A percentile compares a stretch with the other conserved stretches of the same genome.
These are phyloP conservation scores for Monosporascus sp. DNA, from an alignment of 2,329 filamentous ascomycete species.

Conservation along the genomic window DNA sequence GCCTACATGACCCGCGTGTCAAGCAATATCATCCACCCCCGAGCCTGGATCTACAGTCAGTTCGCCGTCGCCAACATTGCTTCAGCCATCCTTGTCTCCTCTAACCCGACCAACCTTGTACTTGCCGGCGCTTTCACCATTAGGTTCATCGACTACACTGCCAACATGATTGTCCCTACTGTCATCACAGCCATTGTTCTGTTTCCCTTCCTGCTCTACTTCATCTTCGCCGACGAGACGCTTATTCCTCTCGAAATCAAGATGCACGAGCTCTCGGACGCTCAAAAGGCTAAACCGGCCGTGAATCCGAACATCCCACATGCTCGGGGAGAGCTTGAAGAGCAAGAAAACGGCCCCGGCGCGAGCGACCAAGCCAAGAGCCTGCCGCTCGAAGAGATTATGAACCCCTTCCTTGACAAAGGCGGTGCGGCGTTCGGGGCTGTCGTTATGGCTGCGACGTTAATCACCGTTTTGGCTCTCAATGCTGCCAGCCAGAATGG, in stretches of 20 bases:
- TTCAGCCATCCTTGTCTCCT: constrained; percentile 71
- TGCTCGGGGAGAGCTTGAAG: constrained; percentile 50
- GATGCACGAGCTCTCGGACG: constrained; percentile 62
- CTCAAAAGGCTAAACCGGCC: constrained; percentile 49
- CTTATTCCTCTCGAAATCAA: constrained; percentile 63
- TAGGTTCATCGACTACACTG: constrained; percentile 68
- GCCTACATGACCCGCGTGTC: constrained; percentile 75
- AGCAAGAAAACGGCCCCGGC: constrained; percentile 41
- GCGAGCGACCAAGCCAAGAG: constrained; percentile 48
- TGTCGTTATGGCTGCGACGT: constrained; percentile 60
- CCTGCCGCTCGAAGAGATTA: constrained; percentile 64
- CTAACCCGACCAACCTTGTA: constrained; percentile 73
- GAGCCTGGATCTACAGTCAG: constrained; percentile 69
- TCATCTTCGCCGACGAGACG: constrained; percentile 59
- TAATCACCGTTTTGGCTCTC: constrained; percentile 60
- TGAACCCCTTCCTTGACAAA: constrained; percentile 71
- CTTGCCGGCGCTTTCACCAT: constrained; percentile 68
- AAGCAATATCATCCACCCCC: constrained; percentile 64
- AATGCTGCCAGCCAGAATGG: constrained; percentile 54
- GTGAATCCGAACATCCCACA: constrained; percentile 71
- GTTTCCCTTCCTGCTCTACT: constrained; percentile 65
- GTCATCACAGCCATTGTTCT: constrained; percentile 62
- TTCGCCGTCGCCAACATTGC: constrained; percentile 70
- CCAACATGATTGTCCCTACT: constrained; percentile 73
- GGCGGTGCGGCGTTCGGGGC: constrained; percentile 60